Conservation (phyloP, 2,329 filamentous ascomycete species). For the Fusarium vanettenii region DNA sequence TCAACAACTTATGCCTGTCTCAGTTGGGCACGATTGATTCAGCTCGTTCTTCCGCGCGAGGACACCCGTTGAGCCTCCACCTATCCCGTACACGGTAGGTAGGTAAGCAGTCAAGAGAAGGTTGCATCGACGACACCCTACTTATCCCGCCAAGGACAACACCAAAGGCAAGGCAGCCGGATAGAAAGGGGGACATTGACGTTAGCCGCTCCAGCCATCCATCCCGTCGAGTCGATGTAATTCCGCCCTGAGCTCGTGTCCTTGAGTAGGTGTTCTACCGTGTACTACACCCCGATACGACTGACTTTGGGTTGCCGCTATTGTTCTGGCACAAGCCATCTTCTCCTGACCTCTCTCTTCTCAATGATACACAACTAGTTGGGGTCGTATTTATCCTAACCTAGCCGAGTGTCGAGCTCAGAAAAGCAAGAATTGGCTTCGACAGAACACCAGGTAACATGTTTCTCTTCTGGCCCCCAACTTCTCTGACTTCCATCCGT, state of each 20-base stretch:
- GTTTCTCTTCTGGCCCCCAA: constrained; percentile 25
- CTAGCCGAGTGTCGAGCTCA: neutral
- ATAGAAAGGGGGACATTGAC: constrained; percentile 10
- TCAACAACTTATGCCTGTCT: constrained; percentile 2
- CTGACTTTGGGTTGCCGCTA: constrained; percentile 7
- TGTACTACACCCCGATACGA: constrained; percentile 11
- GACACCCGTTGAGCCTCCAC: neutral
- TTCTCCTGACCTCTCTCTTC: neutral
- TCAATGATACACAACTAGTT: neutral
- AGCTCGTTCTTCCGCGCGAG: neutral
- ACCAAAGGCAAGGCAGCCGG: constrained; percentile 16
- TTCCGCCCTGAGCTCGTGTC: constrained; percentile 14
- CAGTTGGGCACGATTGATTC: constrained; percentile 8
- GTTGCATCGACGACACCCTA: constrained; percentile 44
- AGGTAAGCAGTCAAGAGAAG: constrained; percentile 3
- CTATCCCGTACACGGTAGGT: neutral
- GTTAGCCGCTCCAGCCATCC: constrained; percentile 35
- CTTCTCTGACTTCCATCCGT: neutral
- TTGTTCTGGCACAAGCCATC: neutral
- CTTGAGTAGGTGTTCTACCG: constrained; percentile 1
- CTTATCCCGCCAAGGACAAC: constrained; percentile 20
- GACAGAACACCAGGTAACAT: neutral
- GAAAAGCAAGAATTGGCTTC: neutral
- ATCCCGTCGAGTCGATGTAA: constrained; percentile 10
- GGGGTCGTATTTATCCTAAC: neutral